Percentiles rank a stretch among this genome's conserved stretches.
phyloP scores from a whole-genome alignment of 2,329 filamentous ascomycete species.

The Fusarium setosum region DNA sequence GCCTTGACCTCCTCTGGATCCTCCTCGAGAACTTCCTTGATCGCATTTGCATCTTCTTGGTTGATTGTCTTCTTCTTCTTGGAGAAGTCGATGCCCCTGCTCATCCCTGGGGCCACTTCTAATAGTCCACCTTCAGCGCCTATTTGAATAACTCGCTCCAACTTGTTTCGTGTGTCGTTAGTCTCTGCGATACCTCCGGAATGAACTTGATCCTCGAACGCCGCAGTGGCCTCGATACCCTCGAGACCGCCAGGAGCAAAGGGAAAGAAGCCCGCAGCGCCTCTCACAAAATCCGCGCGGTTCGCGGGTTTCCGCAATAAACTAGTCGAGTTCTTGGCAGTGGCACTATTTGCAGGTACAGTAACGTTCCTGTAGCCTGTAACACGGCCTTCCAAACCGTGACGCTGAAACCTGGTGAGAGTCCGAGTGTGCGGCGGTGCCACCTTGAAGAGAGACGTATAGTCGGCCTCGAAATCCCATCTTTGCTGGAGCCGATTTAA shows the following conservation, averaged over 20 bases:
- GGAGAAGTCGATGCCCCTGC: constrained; percentile 79
- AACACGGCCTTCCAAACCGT: constrained; percentile 91
- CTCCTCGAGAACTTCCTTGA: constrained; percentile 71
- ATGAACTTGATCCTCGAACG: constrained; percentile 80
- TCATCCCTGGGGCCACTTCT: constrained; percentile 84
- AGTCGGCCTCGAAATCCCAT: constrained; percentile 86
- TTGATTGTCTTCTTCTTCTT: constrained; percentile 67
- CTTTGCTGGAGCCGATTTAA: constrained; percentile 88
- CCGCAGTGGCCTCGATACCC: constrained; percentile 85
- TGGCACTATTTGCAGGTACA: constrained; percentile 87
- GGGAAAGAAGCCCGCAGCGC: constrained; percentile 92
- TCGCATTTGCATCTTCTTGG: constrained; percentile 73
- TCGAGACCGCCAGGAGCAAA: constrained; percentile 93
- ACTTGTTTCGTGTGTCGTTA: constrained; percentile 62
- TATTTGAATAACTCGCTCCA: constrained; percentile 90
- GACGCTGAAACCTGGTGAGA: constrained; percentile 90
- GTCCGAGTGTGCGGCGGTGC: constrained; percentile 93
- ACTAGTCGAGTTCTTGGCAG: constrained; percentile 95
- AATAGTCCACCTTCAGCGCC: constrained; percentile 81
- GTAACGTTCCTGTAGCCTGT: constrained; percentile 96
- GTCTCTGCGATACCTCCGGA: constrained; percentile 57
- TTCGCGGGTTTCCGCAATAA: constrained; percentile 86
- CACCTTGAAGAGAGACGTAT: constrained; percentile 85
- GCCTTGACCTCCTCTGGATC: constrained; percentile 57
- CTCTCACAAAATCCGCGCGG: constrained; percentile 90